phyloP scores from a whole-genome alignment of 2,329 filamentous ascomycete species.

The Clarireedia paspali region DNA sequence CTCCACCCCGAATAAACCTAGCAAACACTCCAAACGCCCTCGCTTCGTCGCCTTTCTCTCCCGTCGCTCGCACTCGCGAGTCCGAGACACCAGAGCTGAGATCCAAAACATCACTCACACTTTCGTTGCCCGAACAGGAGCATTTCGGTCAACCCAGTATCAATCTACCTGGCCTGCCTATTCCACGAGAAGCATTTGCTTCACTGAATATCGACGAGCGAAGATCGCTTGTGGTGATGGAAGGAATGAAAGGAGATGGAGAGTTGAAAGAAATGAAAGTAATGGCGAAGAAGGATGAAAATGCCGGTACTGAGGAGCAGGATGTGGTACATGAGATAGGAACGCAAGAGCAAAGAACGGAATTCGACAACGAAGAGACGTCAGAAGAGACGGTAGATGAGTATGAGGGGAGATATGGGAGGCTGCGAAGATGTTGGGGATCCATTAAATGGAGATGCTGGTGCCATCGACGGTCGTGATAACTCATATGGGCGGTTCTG shows the following conservation, averaged over 20 bases:
- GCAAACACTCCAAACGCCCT: background rate
- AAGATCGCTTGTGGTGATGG: background rate
- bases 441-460: background rate
- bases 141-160: slow-evolving; percentile 4
- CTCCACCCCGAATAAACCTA: background rate
- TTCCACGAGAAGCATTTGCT: background rate
- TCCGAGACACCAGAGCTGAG: background rate
- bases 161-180: background rate
- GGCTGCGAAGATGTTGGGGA: background rate
- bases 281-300: background rate
- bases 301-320: background rate
- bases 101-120: slow-evolving; percentile 1
- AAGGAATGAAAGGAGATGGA: background rate
- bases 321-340: background rate
- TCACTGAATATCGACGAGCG: slow-evolving; percentile 1
- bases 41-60: background rate
- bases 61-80: background rate
- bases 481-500: background rate
- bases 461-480: background rate
- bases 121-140: slow-evolving; percentile 2
- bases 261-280: background rate
- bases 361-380: background rate
- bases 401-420: background rate
- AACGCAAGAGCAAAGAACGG: background rate
- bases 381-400: background rate